phyloP scores from a whole-genome alignment of 441 rosid genomes.

The Euphorbia corollata region DNA sequence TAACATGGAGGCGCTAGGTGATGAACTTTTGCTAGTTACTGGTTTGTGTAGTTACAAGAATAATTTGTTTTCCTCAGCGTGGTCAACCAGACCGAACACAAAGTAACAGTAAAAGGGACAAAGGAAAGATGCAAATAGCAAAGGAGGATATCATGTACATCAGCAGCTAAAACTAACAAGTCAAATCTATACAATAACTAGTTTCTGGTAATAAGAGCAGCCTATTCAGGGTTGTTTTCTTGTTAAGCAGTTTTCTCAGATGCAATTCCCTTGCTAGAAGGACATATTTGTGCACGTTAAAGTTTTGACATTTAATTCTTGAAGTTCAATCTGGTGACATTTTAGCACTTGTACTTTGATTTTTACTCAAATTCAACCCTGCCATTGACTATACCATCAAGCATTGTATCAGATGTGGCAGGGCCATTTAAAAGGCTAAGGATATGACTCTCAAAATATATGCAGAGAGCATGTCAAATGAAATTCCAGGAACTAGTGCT shows the following conservation, averaged over 20 bases:
- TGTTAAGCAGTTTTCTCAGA: conserved; percentile 12
- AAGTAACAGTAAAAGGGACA: conserved; percentile 40
- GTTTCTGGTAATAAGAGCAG: background rate
- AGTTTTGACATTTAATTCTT: no score
- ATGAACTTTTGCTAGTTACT: background rate
- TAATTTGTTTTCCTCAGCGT: conserved; percentile 36
- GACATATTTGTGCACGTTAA: background rate
- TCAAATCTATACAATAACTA: conserved; percentile 17
- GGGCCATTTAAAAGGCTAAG: background rate
- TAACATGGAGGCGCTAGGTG: background rate
- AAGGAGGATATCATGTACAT: conserved; percentile 64
- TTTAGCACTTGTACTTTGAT: background rate
- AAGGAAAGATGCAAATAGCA: conserved; percentile 67
- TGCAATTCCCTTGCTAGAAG: background rate
- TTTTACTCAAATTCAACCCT: no score
- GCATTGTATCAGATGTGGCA: background rate
- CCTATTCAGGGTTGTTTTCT: background rate
- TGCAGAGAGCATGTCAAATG: background rate
- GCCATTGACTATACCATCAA: no score
- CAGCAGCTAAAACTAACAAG: conserved; percentile 25
- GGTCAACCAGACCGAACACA: conserved; percentile 59
- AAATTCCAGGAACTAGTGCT: no score
- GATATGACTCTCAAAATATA: background rate
- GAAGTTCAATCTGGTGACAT: background rate
- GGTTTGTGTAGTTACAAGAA: background rate